phyloP scores from a whole-genome alignment of 2,329 filamentous ascomycete species.

The Fusarium sp. region DNA sequence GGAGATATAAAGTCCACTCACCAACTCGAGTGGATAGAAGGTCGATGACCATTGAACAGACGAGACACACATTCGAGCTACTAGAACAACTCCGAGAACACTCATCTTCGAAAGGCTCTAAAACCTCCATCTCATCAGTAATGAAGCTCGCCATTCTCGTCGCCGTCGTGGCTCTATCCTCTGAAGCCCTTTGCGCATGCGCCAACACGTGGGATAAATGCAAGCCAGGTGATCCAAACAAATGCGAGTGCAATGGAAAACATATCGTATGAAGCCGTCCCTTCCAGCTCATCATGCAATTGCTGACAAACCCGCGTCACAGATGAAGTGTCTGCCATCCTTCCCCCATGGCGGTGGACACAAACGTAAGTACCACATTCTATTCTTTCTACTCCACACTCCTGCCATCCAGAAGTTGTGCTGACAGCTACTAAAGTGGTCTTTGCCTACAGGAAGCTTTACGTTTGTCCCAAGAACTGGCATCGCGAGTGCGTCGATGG shows the following conservation, averaged over 20 bases:
- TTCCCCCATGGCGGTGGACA: not conserved
- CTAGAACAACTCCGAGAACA: rapidly evolving
- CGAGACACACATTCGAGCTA: no score
- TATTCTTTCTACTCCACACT: not conserved
- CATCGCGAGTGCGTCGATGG: not conserved
- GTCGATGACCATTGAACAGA: rapidly evolving
- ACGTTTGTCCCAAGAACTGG: not conserved
- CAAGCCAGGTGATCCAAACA: not conserved
- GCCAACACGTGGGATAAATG: not conserved
- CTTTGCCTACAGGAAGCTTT: not conserved
- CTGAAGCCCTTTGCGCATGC: not conserved
- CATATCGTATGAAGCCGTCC: not conserved
- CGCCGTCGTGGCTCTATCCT: not conserved
- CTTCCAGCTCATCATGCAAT: rapidly evolving
- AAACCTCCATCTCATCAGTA: not conserved
- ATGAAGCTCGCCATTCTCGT: slow-evolving; percentile 7
- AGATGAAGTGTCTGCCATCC: not conserved
- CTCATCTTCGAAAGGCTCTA: rapidly evolving
- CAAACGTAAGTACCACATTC: not conserved
- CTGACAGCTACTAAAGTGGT: not conserved
- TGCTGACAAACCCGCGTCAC: not conserved
- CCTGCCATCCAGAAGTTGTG: rapidly evolving
- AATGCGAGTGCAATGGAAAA: not conserved
- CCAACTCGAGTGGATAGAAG: not conserved
- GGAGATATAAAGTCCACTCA: not conserved